Evolutionary conservation across 495 filamentous ascomycete species (phyloP).

Genomic region (Neurospora sp.): DNA sequence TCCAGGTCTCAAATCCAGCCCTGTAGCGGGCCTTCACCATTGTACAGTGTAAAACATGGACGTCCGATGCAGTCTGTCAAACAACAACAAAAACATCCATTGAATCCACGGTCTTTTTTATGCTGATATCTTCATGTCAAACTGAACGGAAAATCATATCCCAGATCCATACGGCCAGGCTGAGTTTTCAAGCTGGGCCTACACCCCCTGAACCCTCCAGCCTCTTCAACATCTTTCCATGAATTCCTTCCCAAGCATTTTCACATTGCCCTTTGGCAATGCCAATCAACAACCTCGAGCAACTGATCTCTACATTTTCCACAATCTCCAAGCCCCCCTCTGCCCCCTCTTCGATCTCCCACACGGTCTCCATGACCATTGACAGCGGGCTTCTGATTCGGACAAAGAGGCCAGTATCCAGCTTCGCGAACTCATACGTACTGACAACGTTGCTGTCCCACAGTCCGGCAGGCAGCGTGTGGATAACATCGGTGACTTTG

Average conservation of each 20-base stretch:
- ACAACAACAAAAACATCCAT: not conserved
- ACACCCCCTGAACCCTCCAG: constrained; percentile 12
- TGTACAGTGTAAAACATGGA: not conserved
- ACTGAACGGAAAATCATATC: not conserved
- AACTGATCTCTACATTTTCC: constrained; percentile 29
- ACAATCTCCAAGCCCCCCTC: constrained; percentile 21
- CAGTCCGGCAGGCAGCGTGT: constrained; percentile 28
- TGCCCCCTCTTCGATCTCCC: constrained; percentile 23
- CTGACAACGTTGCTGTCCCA: constrained; percentile 40
- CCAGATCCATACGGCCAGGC: not conserved
- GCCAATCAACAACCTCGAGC: constrained; percentile 30
- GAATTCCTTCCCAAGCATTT: constrained; percentile 29
- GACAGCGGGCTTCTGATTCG: constrained; percentile 33
- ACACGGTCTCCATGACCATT: constrained; percentile 36
- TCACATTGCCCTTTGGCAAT: constrained; percentile 35
- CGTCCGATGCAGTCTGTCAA: not conserved
- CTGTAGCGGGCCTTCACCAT: not conserved
- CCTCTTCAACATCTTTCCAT: constrained; percentile 28
- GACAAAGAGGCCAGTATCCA: constrained; percentile 31
- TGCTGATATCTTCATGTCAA: not conserved
- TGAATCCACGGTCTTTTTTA: not conserved
- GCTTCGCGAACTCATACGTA: constrained; percentile 34
- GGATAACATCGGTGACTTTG: constrained; percentile 25
- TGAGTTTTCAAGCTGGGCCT: not conserved
- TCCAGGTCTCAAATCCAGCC: not conserved